phyloP scores from a whole-genome alignment of 2,329 filamentous ascomycete genomes.

The Penicillium verrucosum region DNA sequence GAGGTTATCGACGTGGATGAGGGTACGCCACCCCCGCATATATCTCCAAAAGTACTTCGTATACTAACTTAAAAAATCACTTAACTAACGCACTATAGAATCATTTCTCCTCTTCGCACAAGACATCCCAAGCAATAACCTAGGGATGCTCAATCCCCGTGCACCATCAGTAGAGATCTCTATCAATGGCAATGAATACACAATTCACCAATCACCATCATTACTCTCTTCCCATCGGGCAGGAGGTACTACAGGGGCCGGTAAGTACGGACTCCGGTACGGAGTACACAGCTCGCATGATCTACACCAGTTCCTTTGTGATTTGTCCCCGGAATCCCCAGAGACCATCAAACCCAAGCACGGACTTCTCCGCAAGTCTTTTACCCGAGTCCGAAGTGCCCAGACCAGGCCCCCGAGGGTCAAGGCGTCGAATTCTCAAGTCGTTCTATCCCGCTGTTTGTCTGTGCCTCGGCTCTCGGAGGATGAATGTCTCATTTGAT shows the following conservation, averaged over 20 bases:
- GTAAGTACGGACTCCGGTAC: slow-evolving; percentile 35
- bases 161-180: slow-evolving; percentile 63
- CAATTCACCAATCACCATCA: slow-evolving; percentile 77
- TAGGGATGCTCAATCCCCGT: slow-evolving; percentile 79
- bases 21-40: slow-evolving; percentile 44
- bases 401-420: slow-evolving; percentile 1
- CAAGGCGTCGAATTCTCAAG: background rate
- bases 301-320: slow-evolving; percentile 1
- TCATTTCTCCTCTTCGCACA: slow-evolving; percentile 83
- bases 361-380: slow-evolving; percentile 3
- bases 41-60: background rate
- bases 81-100: slow-evolving; percentile 53
- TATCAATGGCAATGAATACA: slow-evolving; percentile 67
- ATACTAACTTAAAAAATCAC: background rate
- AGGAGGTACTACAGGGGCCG: slow-evolving; percentile 71
- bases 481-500: slow-evolving; percentile 1
- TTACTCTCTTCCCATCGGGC: slow-evolving; percentile 73
- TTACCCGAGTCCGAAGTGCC: slow-evolving; percentile 2
- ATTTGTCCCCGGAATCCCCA: slow-evolving; percentile 4
- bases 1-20: slow-evolving; percentile 59
- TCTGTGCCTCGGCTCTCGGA: slow-evolving; percentile 6
- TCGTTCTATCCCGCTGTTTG: background rate
- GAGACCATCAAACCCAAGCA: slow-evolving; percentile 3
- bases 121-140: slow-evolving; percentile 67
- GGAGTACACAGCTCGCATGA: background rate